These are phyloP conservation scores for Populus ilicifolia DNA, from an alignment of 345 rosid species.

Conservation along the genomic window DNA sequence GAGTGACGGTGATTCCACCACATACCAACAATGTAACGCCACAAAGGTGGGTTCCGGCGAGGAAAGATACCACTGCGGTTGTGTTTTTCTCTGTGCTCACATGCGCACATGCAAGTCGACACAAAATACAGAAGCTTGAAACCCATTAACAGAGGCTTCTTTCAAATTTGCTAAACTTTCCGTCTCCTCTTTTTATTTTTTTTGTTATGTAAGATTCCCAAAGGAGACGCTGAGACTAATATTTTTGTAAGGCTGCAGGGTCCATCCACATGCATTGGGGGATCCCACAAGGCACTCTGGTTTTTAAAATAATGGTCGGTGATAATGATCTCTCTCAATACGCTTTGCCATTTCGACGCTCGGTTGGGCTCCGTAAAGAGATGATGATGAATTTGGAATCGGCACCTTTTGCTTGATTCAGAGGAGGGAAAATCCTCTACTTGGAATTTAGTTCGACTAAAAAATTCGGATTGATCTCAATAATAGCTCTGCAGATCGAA, in stretches of 20 bases:
- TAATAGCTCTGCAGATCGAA: too few relatives aligned
- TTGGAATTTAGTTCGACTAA: neutral
- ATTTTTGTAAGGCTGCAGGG: neutral
- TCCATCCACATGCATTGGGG: neutral
- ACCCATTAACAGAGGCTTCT: neutral
- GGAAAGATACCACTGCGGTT: neutral
- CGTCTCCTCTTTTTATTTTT: neutral
- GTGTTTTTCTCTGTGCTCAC: neutral
- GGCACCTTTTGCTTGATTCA: too few relatives aligned
- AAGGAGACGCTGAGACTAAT: neutral
- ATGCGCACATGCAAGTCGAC: neutral
- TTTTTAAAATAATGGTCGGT: neutral
- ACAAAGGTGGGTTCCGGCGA: neutral
- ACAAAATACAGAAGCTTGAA: neutral
- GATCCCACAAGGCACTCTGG: neutral
- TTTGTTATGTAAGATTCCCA: neutral
- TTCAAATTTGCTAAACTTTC: neutral
- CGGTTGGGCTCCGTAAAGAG: neutral
- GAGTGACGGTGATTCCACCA: neutral
- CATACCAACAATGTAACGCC: neutral
- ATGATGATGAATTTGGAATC: neutral
- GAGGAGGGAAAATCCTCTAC: neutral
- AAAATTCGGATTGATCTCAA: neutral
- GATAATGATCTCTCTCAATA: neutral
- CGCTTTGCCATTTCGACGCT: neutral